Evolutionary conservation across 441 rosid species (phyloP).

Genomic region (Erodium moschatum): DNA sequence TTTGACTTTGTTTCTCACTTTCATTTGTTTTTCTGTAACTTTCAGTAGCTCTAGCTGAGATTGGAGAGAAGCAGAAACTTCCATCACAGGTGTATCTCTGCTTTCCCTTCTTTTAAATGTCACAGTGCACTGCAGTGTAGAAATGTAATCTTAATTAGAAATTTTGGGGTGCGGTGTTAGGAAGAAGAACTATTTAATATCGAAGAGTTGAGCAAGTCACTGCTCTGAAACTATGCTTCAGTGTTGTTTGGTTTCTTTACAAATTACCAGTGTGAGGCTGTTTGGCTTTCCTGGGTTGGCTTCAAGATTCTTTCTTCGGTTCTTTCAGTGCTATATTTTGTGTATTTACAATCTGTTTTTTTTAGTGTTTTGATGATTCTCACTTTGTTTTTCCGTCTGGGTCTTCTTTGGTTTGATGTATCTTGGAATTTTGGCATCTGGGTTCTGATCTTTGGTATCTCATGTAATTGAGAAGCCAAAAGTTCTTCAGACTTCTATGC

Average conservation of each 20-base stretch:
- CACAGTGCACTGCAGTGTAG: neutral
- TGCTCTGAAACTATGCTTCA: neutral
- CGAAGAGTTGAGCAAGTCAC: neutral
- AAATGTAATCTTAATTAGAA: neutral
- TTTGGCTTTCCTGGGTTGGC: neutral
- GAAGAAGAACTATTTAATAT: neutral
- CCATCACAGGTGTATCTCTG: neutral
- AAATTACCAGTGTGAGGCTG: neutral
- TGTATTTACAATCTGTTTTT: neutral
- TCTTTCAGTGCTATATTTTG: neutral
- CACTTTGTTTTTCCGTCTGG: slow-evolving; percentile 15
- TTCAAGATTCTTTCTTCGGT: slow-evolving; percentile 15
- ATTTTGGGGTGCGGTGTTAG: neutral
- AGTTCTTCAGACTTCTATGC: neutral
- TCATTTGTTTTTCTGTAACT: neutral
- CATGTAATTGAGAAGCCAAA: too few relatives aligned
- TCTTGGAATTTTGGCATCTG: slow-evolving; percentile 8
- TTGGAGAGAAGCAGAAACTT: neutral
- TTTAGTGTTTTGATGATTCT: slow-evolving; percentile 18
- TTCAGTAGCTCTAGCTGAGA: neutral
- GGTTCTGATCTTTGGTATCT: neutral
- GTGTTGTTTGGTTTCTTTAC: neutral
- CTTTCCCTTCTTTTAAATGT: too few relatives aligned
- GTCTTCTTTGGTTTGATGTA: neutral
- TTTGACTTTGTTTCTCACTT: neutral